Percentiles rank a stretch among this genome's conserved stretches.
Evolutionary conservation across 352 stramenopile genomes (phyloP).

Genomic region (Globisporangium emineosum): DNA sequence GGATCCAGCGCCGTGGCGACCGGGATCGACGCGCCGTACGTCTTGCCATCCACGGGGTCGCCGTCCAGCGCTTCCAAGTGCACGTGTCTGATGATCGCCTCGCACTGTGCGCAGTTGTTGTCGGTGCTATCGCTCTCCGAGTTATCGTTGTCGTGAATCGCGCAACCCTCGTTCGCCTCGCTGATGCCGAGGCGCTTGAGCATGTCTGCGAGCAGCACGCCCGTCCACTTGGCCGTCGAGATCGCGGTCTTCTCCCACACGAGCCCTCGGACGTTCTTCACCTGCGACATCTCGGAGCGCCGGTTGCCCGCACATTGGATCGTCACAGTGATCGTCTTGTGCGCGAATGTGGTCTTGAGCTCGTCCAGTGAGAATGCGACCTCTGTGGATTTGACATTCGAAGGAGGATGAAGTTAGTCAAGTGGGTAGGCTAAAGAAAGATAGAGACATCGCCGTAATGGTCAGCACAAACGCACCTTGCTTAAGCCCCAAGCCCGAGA

Average conservation of each 20-base stretch:
- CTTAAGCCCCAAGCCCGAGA: slow-evolving; percentile 54
- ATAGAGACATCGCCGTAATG: not conserved
- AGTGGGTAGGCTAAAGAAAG: not conserved
- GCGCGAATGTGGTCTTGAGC: slow-evolving; percentile 79
- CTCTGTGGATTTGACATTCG: slow-evolving; percentile 3
- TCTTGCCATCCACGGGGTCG: slow-evolving; percentile 40
- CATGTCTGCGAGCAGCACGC: slow-evolving; percentile 87
- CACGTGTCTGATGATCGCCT: slow-evolving; percentile 29
- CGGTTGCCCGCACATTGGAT: slow-evolving; percentile 94
- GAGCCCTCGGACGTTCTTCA: slow-evolving; percentile 40
- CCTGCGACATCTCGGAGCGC: slow-evolving; percentile 68
- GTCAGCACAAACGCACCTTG: slow-evolving; percentile 22
- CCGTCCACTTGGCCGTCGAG: slow-evolving; percentile 88
- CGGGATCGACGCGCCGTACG: slow-evolving; percentile 74
- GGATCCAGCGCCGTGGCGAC: slow-evolving; percentile 86
- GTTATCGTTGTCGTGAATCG: slow-evolving; percentile 38
- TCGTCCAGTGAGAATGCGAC: slow-evolving; percentile 77
- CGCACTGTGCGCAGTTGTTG: slow-evolving; percentile 16
- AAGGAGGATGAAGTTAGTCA: not conserved
- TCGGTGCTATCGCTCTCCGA: slow-evolving; percentile 34
- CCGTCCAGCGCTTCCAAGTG: slow-evolving; percentile 53
- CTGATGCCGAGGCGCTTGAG: slow-evolving; percentile 66
- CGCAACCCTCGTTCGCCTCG: slow-evolving; percentile 29
- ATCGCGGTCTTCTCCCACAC: slow-evolving; percentile 62
- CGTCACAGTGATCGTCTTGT: slow-evolving; percentile 79